Conservation (phyloP, 2,329 filamentous ascomycete genomes). For the Phyllosticta citriasiana region DNA sequence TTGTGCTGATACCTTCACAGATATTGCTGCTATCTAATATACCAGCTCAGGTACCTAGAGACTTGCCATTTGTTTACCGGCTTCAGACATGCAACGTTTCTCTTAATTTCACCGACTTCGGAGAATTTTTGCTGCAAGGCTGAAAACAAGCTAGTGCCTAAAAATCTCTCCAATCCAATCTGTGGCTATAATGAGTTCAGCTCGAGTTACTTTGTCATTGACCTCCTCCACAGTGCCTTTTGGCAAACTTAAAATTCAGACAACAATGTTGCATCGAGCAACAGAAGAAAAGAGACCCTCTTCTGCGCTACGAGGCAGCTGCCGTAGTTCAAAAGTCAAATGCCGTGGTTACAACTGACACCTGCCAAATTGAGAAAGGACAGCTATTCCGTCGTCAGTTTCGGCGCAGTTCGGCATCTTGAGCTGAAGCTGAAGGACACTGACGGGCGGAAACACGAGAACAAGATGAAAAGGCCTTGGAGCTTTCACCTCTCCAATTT, state of each 20-base stretch:
- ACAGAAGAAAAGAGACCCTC: background rate
- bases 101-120: too few species aligned
- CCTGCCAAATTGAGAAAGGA: background rate
- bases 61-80: too few species aligned
- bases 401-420: background rate
- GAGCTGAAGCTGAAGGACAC: too few species aligned
- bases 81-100: too few species aligned
- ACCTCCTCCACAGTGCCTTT: background rate
- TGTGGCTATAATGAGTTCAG: too few species aligned
- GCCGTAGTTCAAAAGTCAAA: background rate
- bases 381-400: background rate
- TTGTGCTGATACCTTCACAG: background rate
- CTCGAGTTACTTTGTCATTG: background rate
- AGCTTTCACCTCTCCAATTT: background rate
- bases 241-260: background rate
- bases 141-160: too few species aligned
- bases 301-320: background rate
- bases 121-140: too few species aligned
- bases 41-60: too few species aligned
- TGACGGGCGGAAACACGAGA: too few species aligned
- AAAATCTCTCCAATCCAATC: too few species aligned
- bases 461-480: background rate
- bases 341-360: background rate
- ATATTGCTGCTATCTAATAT: background rate
- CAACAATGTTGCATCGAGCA: background rate